Evolutionary conservation across 345 rosid genomes (phyloP).

Genomic region (Salix brachista): DNA sequence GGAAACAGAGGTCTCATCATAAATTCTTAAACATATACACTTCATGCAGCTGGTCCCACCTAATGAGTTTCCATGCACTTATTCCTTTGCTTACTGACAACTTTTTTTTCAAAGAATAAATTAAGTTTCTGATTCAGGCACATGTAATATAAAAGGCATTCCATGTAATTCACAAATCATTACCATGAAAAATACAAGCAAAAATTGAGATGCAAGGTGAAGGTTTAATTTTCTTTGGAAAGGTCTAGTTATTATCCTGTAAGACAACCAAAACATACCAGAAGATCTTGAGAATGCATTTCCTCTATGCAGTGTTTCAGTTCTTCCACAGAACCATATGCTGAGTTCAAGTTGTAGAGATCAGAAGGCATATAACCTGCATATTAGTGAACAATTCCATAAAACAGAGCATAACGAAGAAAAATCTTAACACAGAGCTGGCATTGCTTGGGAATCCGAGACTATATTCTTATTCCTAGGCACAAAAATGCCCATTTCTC

Average conservation of each 20-base stretch:
- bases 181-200: not conserved
- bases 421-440: not conserved
- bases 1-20: not conserved
- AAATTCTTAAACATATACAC: not conserved
- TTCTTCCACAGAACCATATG: constrained; percentile 44
- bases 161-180: not conserved
- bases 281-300: constrained; percentile 41
- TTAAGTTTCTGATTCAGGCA: not conserved
- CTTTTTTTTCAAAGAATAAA: not conserved
- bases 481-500: constrained; percentile 3
- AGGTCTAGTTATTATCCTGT: not conserved
- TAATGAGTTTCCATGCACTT: not conserved
- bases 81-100: not conserved
- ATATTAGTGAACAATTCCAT: constrained; percentile 3
- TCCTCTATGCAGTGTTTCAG: constrained; percentile 44
- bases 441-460: not conserved
- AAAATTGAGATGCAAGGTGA: not conserved
- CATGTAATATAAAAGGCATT: not conserved
- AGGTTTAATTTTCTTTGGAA: too few relatives aligned
- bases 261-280: constrained; percentile 29
- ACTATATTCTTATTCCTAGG: not conserved
- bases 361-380: constrained; percentile 57
- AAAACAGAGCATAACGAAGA: not conserved
- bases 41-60: not conserved
- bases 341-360: constrained; percentile 53